Percentiles rank a stretch among this genome's conserved stretches.
phyloP scores from a whole-genome alignment of 768 basidiomycete genomes.

The Tricholoma terreum region DNA sequence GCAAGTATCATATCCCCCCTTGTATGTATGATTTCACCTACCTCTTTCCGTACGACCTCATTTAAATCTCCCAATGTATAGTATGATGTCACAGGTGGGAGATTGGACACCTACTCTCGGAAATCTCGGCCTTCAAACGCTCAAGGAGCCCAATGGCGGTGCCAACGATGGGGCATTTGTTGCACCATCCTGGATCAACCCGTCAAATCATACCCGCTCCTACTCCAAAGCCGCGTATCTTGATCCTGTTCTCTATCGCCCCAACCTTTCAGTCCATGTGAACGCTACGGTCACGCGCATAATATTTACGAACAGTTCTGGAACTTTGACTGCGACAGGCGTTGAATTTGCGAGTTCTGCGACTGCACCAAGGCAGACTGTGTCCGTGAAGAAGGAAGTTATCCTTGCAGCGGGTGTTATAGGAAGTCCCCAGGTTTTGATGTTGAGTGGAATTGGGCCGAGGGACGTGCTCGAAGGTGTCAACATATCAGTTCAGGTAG shows the following conservation, averaged over 20 bases:
- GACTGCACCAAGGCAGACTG: conserved; percentile 1
- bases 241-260: conserved; percentile 58
- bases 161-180: conserved; percentile 50
- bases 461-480: not conserved
- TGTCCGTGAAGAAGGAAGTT: not conserved
- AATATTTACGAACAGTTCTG: conserved; percentile 35
- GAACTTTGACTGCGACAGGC: conserved; percentile 43
- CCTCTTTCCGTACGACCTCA: conserved; percentile 33
- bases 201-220: conserved; percentile 56
- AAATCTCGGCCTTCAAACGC: conserved; percentile 39
- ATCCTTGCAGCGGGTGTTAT: conserved; percentile 1
- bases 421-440: conserved; percentile 1
- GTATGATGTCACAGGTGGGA: conserved; percentile 40
- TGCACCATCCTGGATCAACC: conserved; percentile 59
- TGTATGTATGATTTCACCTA: conserved; percentile 5
- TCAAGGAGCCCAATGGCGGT: conserved; percentile 44
- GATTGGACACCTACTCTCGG: conserved; percentile 56
- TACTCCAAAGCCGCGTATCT: conserved; percentile 58
- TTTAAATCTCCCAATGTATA: conserved; percentile 32
- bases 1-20: conserved; percentile 23
- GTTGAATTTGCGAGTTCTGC: conserved; percentile 43
- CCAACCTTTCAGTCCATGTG: conserved; percentile 62
- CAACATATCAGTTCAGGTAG: not conserved
- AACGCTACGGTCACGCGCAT: conserved; percentile 59
- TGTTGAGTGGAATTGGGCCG: conserved; percentile 1